Conservation (phyloP, 495 filamentous ascomycete species). For the Neurospora sp. region DNA sequence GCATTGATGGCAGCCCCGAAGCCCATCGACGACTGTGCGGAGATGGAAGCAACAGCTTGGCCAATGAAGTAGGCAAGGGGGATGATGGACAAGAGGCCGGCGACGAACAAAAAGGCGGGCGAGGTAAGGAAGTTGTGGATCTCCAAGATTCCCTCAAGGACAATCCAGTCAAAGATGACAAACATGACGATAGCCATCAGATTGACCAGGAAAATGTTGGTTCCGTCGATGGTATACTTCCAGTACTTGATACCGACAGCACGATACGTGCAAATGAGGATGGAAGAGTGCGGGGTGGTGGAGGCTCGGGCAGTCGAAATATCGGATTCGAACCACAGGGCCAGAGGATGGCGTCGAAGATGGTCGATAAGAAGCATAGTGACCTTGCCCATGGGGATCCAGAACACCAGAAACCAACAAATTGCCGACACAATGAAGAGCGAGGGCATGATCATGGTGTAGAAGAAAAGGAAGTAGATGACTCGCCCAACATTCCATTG, state of each 20-base stretch:
- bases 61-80: conserved; percentile 99
- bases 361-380: conserved; percentile 85
- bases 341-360: conserved; percentile 84
- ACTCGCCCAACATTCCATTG: conserved; percentile 92
- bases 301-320: conserved; percentile 59
- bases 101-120: conserved; percentile 74
- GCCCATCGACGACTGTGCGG: conserved; percentile 99
- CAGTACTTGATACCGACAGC: conserved; percentile 92
- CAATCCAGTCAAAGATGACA: conserved; percentile 82
- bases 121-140: conserved; percentile 62
- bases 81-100: conserved; percentile 84
- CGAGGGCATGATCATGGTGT: conserved; percentile 82
- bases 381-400: conserved; percentile 96
- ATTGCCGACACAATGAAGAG: conserved; percentile 75
- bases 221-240: conserved; percentile 98
- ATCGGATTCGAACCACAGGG: conserved; percentile 86
- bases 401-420: conserved; percentile 96
- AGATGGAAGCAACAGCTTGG: conserved; percentile 98
- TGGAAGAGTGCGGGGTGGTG: conserved; percentile 66
- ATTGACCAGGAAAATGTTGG: conserved; percentile 98
- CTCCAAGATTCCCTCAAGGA: conserved; percentile 57
- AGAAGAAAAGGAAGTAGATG: conserved; percentile 95
- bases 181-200: conserved; percentile 83
- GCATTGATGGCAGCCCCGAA: conserved; percentile 96
- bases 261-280: conserved; percentile 93